phyloP scores from a whole-genome alignment of 2,329 filamentous ascomycete genomes.

The Nakataea oryzae region DNA sequence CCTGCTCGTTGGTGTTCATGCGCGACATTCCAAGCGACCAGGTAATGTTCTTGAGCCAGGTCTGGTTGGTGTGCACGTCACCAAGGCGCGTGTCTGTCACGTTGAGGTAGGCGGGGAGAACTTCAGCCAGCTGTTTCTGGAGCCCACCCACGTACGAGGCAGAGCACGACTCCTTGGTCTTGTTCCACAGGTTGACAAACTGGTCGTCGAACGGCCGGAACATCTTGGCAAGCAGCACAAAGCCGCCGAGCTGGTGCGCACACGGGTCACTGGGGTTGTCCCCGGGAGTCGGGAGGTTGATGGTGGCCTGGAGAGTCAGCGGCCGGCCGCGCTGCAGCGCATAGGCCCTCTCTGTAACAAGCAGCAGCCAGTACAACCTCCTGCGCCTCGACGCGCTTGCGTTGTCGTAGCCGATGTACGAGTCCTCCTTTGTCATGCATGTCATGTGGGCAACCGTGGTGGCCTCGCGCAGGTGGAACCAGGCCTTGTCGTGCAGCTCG shows the following conservation, averaged over 20 bases:
- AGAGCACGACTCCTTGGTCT: slow-evolving; percentile 46
- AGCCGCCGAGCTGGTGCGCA: slow-evolving; percentile 41
- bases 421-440: slow-evolving; percentile 51
- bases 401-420: slow-evolving; percentile 47
- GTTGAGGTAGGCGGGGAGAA: slow-evolving; percentile 39
- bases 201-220: slow-evolving; percentile 57
- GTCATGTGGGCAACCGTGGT: slow-evolving; percentile 56
- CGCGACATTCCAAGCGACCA: slow-evolving; percentile 46
- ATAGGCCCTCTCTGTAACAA: slow-evolving; percentile 63
- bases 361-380: slow-evolving; percentile 64
- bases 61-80: slow-evolving; percentile 48
- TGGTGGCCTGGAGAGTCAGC: slow-evolving; percentile 58
- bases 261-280: slow-evolving; percentile 50
- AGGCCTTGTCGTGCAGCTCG: slow-evolving; percentile 65
- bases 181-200: slow-evolving; percentile 57
- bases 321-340: slow-evolving; percentile 61
- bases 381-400: slow-evolving; percentile 53
- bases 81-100: slow-evolving; percentile 40
- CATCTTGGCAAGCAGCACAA: slow-evolving; percentile 49
- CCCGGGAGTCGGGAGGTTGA: slow-evolving; percentile 51
- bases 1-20: slow-evolving; percentile 32
- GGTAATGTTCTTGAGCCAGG: slow-evolving; percentile 53
- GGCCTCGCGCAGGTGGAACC: slow-evolving; percentile 70
- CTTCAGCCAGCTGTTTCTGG: slow-evolving; percentile 51
- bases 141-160: slow-evolving; percentile 44